A percentile compares a stretch with the other conserved stretches of the same genome.
These are phyloP conservation scores for Daldinia grandis DNA, from an alignment of 495 filamentous ascomycete species.

Conservation along the genomic window DNA sequence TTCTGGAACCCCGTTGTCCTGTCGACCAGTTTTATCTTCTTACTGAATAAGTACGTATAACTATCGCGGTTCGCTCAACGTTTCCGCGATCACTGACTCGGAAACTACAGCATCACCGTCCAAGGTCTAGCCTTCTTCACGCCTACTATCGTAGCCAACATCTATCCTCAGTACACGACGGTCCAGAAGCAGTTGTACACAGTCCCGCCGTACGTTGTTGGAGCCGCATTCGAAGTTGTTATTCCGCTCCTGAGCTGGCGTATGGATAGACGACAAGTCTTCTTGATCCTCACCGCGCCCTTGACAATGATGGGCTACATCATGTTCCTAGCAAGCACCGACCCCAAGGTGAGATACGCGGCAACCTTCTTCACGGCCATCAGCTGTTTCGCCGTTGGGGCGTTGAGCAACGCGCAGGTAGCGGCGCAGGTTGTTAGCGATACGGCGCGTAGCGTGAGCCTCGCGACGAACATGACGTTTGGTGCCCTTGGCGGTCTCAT, in stretches of 20 bases:
- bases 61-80: neutral
- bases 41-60: conserved; percentile 67
- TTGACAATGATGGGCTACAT: conserved; percentile 74
- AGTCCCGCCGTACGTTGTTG: conserved; percentile 75
- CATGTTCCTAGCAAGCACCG: conserved; percentile 70
- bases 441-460: conserved; percentile 70
- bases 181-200: conserved; percentile 71
- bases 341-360: conserved; percentile 68
- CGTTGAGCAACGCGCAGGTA: conserved; percentile 70
- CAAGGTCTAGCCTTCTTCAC: conserved; percentile 80
- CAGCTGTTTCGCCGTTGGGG: conserved; percentile 73
- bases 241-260: conserved; percentile 69
- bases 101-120: conserved; percentile 71
- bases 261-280: conserved; percentile 66
- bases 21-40: conserved; percentile 70
- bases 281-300: conserved; percentile 65
- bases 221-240: conserved; percentile 70
- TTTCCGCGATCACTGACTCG: conserved; percentile 56
- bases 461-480: conserved; percentile 73
- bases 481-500: conserved; percentile 77
- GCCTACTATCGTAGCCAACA: conserved; percentile 74
- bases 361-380: conserved; percentile 74
- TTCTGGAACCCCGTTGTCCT: conserved; percentile 70
- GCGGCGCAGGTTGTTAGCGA: conserved; percentile 76
- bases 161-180: conserved; percentile 66